These are phyloP conservation scores for Phytophthora pini DNA, from an alignment of 352 stramenopile species.

Conservation along the genomic window DNA sequence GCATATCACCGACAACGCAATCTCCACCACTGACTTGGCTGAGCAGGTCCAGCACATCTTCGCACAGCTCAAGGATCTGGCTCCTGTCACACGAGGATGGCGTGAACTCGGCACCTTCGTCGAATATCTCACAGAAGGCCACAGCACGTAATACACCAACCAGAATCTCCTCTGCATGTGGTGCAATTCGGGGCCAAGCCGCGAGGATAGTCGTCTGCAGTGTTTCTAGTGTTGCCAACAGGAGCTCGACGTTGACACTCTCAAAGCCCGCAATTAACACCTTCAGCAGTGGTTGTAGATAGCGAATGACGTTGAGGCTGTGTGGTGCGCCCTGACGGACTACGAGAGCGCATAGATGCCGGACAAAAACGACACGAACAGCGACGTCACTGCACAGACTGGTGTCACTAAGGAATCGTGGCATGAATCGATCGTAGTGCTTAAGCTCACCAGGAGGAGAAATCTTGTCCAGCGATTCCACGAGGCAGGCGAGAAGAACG, in stretches of 20 bases:
- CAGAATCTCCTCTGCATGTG: conserved; percentile 72
- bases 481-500: conserved; percentile 63
- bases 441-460: conserved; percentile 60
- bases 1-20: conserved; percentile 32
- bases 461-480: conserved; percentile 64
- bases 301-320: conserved; percentile 76
- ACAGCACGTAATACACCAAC: conserved; percentile 75
- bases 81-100: conserved; percentile 34
- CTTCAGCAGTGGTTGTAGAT: conserved; percentile 82
- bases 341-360: conserved; percentile 55
- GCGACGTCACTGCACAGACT: conserved; percentile 68
- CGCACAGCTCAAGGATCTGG: conserved; percentile 41
- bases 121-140: conserved; percentile 68
- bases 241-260: conserved; percentile 54
- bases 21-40: conserved; percentile 32
- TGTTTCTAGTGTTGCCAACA: conserved; percentile 65
- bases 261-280: conserved; percentile 76
- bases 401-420: conserved; percentile 65
- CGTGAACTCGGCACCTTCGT: conserved; percentile 40
- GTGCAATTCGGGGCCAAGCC: conserved; percentile 74
- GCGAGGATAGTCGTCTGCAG: conserved; percentile 57
- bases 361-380: conserved; percentile 65
- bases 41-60: conserved; percentile 46
- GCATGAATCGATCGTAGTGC: conserved; percentile 75
- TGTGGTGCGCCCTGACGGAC: conserved; percentile 61